These are phyloP conservation scores for Curvularia hawaiiensis DNA, from an alignment of 2,329 filamentous ascomycete species.

Conservation along the genomic window DNA sequence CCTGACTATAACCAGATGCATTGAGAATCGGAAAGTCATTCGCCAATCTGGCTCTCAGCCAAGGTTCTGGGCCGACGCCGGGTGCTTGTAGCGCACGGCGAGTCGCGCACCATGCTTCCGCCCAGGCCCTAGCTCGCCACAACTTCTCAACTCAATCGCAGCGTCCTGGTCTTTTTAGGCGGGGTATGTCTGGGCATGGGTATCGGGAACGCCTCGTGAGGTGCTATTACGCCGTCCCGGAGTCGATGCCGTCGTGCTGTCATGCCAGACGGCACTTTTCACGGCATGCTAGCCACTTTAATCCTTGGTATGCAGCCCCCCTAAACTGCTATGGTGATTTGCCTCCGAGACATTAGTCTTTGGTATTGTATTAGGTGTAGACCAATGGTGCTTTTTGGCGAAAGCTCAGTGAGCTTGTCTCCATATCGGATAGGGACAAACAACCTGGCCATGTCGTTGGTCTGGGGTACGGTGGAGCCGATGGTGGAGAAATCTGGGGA, in stretches of 20 bases:
- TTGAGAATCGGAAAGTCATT: constrained; percentile 5
- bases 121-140: constrained; percentile 9
- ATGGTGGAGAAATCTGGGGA: constrained; percentile 17
- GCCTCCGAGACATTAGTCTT: constrained; percentile 13
- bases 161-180: constrained; percentile 5
- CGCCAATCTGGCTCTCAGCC: not conserved
- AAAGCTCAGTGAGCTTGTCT: not conserved
- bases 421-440: constrained; percentile 3
- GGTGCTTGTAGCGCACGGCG: constrained; percentile 11
- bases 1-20: constrained; percentile 8
- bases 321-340: constrained; percentile 7
- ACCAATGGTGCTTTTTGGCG: not conserved
- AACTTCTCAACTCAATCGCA: not conserved
- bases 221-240: constrained; percentile 1
- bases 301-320: not conserved
- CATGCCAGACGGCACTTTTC: constrained; percentile 5
- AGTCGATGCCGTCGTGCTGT: constrained; percentile 9
- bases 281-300: constrained; percentile 5
- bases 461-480: constrained; percentile 22
- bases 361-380: constrained; percentile 1
- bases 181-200: constrained; percentile 11
- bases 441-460: constrained; percentile 2
- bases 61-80: constrained; percentile 19
- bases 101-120: constrained; percentile 10
- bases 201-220: constrained; percentile 2